Evolutionary conservation across 805 yeast species (phyloP), one percentile per base, ranked within the genome.

Genomic region (Tanozyma kutaoensis): DNA sequence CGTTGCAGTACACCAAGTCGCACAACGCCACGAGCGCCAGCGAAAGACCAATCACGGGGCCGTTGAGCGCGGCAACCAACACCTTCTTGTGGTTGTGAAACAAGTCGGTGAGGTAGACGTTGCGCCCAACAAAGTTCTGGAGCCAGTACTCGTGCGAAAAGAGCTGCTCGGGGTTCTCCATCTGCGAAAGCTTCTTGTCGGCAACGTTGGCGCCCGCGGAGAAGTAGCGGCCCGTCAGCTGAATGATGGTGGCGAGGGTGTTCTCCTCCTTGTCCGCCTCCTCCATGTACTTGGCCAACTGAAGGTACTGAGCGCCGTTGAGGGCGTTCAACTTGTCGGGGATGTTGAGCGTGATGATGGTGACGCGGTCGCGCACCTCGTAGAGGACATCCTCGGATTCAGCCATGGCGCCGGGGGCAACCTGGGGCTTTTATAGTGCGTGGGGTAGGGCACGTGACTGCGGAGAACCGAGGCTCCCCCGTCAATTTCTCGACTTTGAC

Each of bases 201-300:
- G 55, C 61, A 27, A 79, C 68, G 45, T 82, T 75, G 13, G 94
- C 95, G 15, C 95, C 95, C 5, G 93, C 78, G 15, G 84, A 72
- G 48, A 82, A 84, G 46, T 67, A 78, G 31, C 76, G 60, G 1
- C 94, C 94, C 0, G 77, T 59, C 19, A 84, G 63, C 42, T 71
- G 74, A 26, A 84, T 50, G 26, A 79, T 54, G 2, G 95, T 84
- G 14, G 71, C 63, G 6, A 65, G 42, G 1, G 88, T 74, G 13
- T 60, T 56, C 14, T 70, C 69, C 31, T 79, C 75, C 4, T 53
- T 45, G 32, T 79, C 75, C 0, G 93, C 85, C 32, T 59, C 44
- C 36, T 71, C 71, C 9, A 84, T 51, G 9, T 65, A 53, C 30
- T 66, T 59, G 2, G 76, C 81, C 27, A 82, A 49, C 29, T 64